A percentile compares a stretch with the other conserved stretches of the same genome.
Conservation (phyloP, 495 filamentous ascomycete genomes). For the Penicillium pancosmium region DNA sequence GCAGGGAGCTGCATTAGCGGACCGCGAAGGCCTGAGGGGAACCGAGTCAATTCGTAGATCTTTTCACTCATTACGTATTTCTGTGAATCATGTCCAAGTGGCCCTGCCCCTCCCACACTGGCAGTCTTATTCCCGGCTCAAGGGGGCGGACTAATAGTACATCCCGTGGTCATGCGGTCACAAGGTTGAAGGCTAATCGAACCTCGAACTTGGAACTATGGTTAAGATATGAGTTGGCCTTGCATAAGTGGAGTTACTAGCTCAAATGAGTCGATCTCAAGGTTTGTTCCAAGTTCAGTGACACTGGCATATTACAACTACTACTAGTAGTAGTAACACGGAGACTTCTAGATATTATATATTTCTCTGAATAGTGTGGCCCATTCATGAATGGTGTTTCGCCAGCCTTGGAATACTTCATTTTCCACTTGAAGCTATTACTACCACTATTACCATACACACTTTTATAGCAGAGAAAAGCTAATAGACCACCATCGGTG, state of each 20-base stretch:
- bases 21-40: neutral
- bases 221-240: neutral
- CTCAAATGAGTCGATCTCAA: neutral
- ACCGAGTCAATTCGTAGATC: slow-evolving; percentile 9
- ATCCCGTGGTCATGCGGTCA: neutral
- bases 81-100: neutral
- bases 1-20: slow-evolving; percentile 11
- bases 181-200: slow-evolving; percentile 2
- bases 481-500: too few species aligned
- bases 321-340: too few species aligned
- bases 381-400: too few species aligned
- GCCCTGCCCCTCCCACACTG: neutral
- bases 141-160: neutral
- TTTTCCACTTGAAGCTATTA: too few species aligned
- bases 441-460: too few species aligned
- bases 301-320: too few species aligned
- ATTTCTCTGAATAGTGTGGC: too few species aligned
- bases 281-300: too few species aligned
- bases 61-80: slow-evolving; percentile 14
- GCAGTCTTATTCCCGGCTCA: neutral
- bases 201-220: neutral
- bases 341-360: too few species aligned
- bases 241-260: neutral
- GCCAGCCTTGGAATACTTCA: too few species aligned
- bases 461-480: too few species aligned